These are phyloP conservation scores for Stephanodiscus minutulus DNA, from an alignment of 108 stramenopile species.

Conservation along the genomic window DNA sequence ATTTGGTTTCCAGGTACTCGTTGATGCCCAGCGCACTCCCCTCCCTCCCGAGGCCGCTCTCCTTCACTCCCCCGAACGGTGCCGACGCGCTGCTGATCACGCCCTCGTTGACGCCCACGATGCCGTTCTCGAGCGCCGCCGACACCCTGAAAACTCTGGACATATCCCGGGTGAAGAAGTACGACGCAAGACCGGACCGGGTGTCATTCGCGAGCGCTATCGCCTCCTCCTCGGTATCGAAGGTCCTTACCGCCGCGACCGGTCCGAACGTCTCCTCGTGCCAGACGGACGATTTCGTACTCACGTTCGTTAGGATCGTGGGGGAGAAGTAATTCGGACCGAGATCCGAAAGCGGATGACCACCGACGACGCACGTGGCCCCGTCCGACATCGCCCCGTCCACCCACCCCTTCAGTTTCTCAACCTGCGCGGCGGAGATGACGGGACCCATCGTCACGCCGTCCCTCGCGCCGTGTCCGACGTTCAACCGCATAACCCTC, in stretches of 20 bases:
- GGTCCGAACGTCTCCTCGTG: conserved; percentile 85
- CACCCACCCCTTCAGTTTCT: conserved; percentile 69
- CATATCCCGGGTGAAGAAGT: conserved; percentile 75
- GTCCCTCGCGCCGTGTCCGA: conserved; percentile 74
- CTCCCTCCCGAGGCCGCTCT: conserved; percentile 97
- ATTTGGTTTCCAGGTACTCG: conserved; percentile 95
- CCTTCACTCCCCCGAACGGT: conserved; percentile 97
- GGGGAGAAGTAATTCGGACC: conserved; percentile 85
- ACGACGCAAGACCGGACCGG: conserved; percentile 80
- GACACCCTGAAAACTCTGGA: conserved; percentile 65
- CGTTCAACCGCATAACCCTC: conserved; percentile 44
- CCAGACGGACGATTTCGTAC: conserved; percentile 63
- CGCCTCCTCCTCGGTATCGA: conserved; percentile 83
- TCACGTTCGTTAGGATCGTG: conserved; percentile 85
- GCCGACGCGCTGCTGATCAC: conserved; percentile 73
- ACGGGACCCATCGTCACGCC: conserved; percentile 84
- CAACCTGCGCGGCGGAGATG: conserved; percentile 63
- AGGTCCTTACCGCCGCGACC: conserved; percentile 69
- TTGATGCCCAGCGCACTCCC: conserved; percentile 87
- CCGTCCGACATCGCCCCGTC: conserved; percentile 76
- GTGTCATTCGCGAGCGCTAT: conserved; percentile 81
- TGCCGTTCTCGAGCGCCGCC: conserved; percentile 64
- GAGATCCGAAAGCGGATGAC: conserved; percentile 45
- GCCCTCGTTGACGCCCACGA: conserved; percentile 95
- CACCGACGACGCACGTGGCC: conserved; percentile 73